A percentile compares a stretch with the other conserved stretches of the same genome.
Conservation (phyloP, 1,284 basidiomycete genomes). For the Cutaneotrichosporon curvatum region DNA sequence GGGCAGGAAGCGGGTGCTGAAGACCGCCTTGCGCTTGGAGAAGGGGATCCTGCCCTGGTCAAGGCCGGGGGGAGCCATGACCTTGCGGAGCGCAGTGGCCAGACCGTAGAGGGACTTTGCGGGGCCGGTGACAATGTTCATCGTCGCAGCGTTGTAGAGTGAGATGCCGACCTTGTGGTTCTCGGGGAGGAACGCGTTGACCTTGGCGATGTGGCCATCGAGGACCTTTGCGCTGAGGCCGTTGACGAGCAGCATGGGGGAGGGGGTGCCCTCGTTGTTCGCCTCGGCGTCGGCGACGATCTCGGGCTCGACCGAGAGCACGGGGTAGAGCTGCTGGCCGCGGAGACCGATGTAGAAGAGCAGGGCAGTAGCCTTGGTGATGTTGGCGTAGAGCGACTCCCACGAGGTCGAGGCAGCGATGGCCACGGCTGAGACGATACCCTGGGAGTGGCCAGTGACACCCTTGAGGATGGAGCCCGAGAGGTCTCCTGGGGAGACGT, state of each 20-base stretch:
- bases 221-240: constrained; percentile 74
- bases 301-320: constrained; percentile 78
- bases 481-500: constrained; percentile 72
- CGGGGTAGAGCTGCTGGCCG: constrained; percentile 91
- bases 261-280: constrained; percentile 85
- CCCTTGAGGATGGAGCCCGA: constrained; percentile 64
- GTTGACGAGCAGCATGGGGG: constrained; percentile 86
- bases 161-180: constrained; percentile 79
- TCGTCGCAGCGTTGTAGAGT: constrained; percentile 83
- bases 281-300: constrained; percentile 82
- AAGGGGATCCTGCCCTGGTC: constrained; percentile 92
- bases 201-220: constrained; percentile 74
- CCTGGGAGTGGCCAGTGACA: constrained; percentile 94
- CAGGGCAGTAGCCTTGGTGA: constrained; percentile 77
- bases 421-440: constrained; percentile 84
- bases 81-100: constrained; percentile 79
- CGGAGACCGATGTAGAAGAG: constrained; percentile 90
- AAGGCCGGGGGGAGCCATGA: constrained; percentile 74
- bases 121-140: constrained; percentile 89
- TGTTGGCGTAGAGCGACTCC: constrained; percentile 67
- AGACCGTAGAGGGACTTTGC: constrained; percentile 89
- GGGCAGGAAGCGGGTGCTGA: constrained; percentile 86
- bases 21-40: constrained; percentile 90
- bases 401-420: constrained; percentile 73
- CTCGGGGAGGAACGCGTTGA: constrained; percentile 74